Base-by-base conservation (phyloP, 2,329 filamentous ascomycete genomes). In the Raffaelea arxii region DNA sequence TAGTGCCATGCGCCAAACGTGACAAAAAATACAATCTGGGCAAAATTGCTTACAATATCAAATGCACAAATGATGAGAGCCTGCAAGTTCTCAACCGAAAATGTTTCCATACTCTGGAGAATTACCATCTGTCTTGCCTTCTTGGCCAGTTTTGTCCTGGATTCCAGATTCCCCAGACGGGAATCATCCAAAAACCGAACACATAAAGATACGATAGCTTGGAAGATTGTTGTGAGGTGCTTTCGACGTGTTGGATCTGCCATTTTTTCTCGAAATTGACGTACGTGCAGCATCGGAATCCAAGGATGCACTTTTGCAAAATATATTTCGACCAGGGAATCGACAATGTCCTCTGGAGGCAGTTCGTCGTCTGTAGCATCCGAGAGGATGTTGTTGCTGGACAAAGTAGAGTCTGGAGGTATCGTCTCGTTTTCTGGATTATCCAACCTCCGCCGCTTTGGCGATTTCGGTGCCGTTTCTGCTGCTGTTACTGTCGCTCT, bases 251-350 rank as follows among this genome's bases (percentile, higher is more conserved):
- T 25, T 1, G 57, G 50, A 14, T 60, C 49, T 12, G 43, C 41
- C 37, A 55, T 46, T 18, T 46, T 46, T 16, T 51, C 47, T 2
- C 58, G 50, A 19, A 62, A 62, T 35, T 56, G 51, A 36, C 49
- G 47, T 47, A 56, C 59, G 44, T 64, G 62, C 10, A 65, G 44
- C 43, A 65, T 62, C 4, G 62, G 62, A 12, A 66, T 65, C 60
- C 64, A 69, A 2, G 65, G 64, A 43, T 68, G 65, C 1, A 68
- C 56, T 2, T 56, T 47, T 1, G 49, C 46, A 37, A 68, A 66
- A 49, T 67, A 67, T 1, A 60, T 56, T 2, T 63, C 59, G 14
- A 64, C 55, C 7, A 65, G 51, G 6, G 52, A 49, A 24, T 60
- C 59, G 4, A 68, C 19, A 21, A 46, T 7, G 25, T 46, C 45